Evolutionary conservation across 179 eudicot genomes (phyloP).

Genomic region (Amaranthus tricolor): DNA sequence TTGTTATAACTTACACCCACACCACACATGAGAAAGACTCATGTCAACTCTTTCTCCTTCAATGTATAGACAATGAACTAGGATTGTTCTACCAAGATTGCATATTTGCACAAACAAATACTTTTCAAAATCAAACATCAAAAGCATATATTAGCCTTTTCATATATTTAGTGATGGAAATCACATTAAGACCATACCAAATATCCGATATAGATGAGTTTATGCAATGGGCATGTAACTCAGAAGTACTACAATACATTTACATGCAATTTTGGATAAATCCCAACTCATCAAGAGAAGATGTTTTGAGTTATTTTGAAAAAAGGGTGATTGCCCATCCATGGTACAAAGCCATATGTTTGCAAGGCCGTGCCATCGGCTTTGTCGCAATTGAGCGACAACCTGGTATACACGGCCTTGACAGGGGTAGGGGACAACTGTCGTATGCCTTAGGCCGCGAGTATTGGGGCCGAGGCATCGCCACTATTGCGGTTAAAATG

Average conservation of each 20-base stretch:
- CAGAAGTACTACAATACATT: constrained; percentile 13
- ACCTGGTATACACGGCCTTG: not conserved
- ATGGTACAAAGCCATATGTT: constrained; percentile 28
- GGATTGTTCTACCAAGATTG: too few relatives aligned
- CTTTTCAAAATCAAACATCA: too few relatives aligned
- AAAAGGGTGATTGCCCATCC: constrained; percentile 22
- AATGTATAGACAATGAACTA: too few relatives aligned
- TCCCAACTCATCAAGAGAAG: constrained; percentile 11
- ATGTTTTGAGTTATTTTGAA: constrained; percentile 7
- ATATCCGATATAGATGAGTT: constrained; percentile 22
- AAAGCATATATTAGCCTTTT: not conserved
- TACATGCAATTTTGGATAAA: constrained; percentile 8
- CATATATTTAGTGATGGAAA: not conserved
- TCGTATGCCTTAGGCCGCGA: constrained; percentile 26
- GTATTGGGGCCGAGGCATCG: constrained; percentile 27
- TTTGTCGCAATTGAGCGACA: constrained; percentile 5
- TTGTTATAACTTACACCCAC: too few relatives aligned
- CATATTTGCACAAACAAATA: too few relatives aligned
- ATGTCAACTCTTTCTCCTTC: too few relatives aligned
- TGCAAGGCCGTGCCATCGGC: constrained; percentile 19
- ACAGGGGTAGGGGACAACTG: constrained; percentile 16
- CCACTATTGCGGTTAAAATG: constrained; percentile 4
- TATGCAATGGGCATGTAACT: constrained; percentile 28
- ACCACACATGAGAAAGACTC: too few relatives aligned
- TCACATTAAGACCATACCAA: constrained; percentile 25